These are phyloP conservation scores for Ustilago trichophora DNA, from an alignment of 1,284 basidiomycete genomes.

Conservation along the genomic window DNA sequence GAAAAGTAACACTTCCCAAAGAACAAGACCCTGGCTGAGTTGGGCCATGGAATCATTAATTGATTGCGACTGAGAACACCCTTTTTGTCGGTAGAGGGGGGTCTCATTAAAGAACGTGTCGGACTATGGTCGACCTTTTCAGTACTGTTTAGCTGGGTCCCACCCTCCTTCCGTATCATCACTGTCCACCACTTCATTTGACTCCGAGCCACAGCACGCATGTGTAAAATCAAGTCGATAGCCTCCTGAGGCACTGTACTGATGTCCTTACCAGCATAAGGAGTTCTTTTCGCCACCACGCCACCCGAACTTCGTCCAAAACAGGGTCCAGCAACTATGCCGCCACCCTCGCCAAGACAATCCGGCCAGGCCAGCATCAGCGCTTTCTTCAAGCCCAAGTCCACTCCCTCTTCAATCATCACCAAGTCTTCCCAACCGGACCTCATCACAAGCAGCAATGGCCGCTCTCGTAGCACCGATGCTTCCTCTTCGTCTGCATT, in stretches of 20 bases:
- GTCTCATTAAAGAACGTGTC: slow-evolving; percentile 19
- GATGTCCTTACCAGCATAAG: too few relatives aligned
- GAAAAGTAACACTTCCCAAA: slow-evolving; percentile 32
- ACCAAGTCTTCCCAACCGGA: slow-evolving; percentile 41
- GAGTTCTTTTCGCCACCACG: too few relatives aligned
- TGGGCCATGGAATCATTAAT: slow-evolving; percentile 3
- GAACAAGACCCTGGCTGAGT: slow-evolving; percentile 21
- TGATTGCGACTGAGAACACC: slow-evolving; percentile 14
- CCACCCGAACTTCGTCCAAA: too few relatives aligned
- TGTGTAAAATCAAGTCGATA: too few relatives aligned
- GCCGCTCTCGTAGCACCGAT: slow-evolving; percentile 1
- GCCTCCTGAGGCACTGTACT: too few relatives aligned
- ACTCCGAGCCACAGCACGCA: too few relatives aligned
- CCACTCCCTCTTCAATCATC: too few relatives aligned
- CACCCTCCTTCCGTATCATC: too few relatives aligned
- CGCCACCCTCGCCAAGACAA: slow-evolving; percentile 25
- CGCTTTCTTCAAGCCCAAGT: slow-evolving; percentile 53
- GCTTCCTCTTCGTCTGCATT: slow-evolving; percentile 7
- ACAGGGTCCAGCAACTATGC: too few relatives aligned
- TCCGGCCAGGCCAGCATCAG: slow-evolving; percentile 41
- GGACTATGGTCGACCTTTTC: slow-evolving; percentile 7
- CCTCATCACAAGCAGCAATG: neutral
- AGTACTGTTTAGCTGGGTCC: too few relatives aligned
- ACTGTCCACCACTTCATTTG: too few relatives aligned
- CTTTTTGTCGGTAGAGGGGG: too few relatives aligned